Conservation (phyloP, 164 flowering plant genomes). For the Paratinospora sagittata region DNA sequence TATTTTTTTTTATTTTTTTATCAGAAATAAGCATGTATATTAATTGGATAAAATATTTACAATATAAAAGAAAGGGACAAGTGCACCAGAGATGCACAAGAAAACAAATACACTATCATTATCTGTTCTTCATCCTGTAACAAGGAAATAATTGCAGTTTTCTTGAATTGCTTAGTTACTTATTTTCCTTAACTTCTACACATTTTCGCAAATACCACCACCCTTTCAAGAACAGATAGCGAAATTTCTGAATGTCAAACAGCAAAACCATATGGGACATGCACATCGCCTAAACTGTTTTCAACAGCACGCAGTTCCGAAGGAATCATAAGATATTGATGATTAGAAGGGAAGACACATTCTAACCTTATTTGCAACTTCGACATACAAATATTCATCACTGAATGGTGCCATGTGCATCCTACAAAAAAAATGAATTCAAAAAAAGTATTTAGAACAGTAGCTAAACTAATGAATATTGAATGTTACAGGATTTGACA, state of each 20-base stretch:
- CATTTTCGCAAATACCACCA: not conserved
- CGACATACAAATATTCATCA: slow-evolving; percentile 85
- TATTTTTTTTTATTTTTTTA: not conserved
- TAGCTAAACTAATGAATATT: not conserved
- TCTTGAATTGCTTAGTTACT: not conserved
- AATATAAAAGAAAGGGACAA: no score
- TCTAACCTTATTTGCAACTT: slow-evolving; percentile 89
- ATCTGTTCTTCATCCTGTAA: not conserved
- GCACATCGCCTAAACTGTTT: no score
- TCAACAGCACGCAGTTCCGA: no score
- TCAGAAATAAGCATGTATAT: no score
- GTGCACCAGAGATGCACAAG: no score
- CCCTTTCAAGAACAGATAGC: not conserved
- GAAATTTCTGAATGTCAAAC: not conserved
- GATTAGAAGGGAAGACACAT: slow-evolving; percentile 6
- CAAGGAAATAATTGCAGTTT: not conserved
- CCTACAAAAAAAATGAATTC: slow-evolving; percentile 35
- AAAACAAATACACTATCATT: not conserved
- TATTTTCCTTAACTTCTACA: not conserved
- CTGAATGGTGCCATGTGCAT: slow-evolving; percentile 99
- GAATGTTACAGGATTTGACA: slow-evolving; percentile 1
- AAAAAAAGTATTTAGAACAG: slow-evolving; percentile 6
- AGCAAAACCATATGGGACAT: not conserved
- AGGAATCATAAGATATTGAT: not conserved
- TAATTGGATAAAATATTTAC: no score